A percentile compares a stretch with the other conserved stretches of the same genome.
These are phyloP conservation scores for Globisporangium takayamanum DNA, from an alignment of 352 stramenopile species.

Conservation along the genomic window DNA sequence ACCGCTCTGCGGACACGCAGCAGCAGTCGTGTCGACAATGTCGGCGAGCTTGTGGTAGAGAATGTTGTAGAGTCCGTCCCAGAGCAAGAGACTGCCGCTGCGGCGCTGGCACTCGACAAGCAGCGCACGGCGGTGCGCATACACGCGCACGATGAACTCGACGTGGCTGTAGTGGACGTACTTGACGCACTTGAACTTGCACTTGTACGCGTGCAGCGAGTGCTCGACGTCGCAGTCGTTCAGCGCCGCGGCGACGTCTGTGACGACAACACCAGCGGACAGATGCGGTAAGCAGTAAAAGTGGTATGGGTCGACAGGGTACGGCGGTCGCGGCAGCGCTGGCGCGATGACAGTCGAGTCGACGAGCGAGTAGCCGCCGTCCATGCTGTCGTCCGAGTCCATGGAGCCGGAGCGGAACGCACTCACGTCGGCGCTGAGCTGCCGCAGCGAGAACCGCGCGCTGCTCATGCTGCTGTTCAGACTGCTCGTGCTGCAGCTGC, in stretches of 20 bases:
- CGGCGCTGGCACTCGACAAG: slow-evolving; percentile 76
- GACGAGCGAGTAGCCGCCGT: slow-evolving; percentile 21
- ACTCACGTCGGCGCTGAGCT: slow-evolving; percentile 26
- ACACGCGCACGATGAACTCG: slow-evolving; percentile 72
- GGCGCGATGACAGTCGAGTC: slow-evolving; percentile 34
- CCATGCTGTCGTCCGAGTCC: slow-evolving; percentile 35
- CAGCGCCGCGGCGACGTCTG: slow-evolving; percentile 43
- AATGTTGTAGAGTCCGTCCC: slow-evolving; percentile 76
- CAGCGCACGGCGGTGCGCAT: slow-evolving; percentile 32
- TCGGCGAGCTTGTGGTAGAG: slow-evolving; percentile 51
- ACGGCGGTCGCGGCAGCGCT: slow-evolving; percentile 47
- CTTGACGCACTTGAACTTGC: slow-evolving; percentile 86
- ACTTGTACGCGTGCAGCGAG: slow-evolving; percentile 62
- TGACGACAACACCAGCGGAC: slow-evolving; percentile 26
- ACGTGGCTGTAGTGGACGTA: slow-evolving; percentile 82
- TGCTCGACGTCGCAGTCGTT: slow-evolving; percentile 59
- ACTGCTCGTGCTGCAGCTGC: slow-evolving; percentile 47
- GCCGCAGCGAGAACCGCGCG: slow-evolving; percentile 33
- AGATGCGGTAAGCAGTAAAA: slow-evolving; percentile 52
- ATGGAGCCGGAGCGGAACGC: slow-evolving; percentile 20
- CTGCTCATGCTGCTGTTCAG: slow-evolving; percentile 14
- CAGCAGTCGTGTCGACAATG: slow-evolving; percentile 38
- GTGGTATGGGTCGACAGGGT: slow-evolving; percentile 78
- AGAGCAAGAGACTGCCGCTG: slow-evolving; percentile 65
- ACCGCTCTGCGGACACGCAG: slow-evolving; percentile 61